A percentile compares a stretch with the other conserved stretches of the same genome.
Conservation (phyloP, 495 filamentous ascomycete species). For the Penicillium maclennaniae region DNA sequence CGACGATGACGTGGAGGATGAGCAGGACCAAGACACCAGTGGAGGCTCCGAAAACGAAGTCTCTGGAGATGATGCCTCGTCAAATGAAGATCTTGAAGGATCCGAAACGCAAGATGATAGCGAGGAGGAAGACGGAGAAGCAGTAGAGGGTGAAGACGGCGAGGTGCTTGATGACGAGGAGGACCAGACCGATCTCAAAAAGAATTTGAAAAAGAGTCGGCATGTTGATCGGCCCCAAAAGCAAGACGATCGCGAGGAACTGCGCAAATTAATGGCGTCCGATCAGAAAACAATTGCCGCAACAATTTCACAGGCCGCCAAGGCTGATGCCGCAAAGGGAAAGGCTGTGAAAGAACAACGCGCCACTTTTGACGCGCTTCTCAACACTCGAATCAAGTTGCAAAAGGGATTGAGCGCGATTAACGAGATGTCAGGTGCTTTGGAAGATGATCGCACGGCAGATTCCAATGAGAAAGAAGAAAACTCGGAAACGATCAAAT, state of each 20-base stretch:
- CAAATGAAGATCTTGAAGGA: neutral
- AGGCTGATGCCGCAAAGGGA: conserved; percentile 80
- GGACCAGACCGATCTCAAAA: neutral
- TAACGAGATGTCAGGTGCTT: conserved; percentile 62
- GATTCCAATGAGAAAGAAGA: conserved; percentile 34
- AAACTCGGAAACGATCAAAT: conserved; percentile 52
- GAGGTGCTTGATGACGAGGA: neutral
- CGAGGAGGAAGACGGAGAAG: conserved; percentile 3
- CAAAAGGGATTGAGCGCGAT: conserved; percentile 83
- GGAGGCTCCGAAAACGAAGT: too few species aligned
- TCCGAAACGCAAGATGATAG: conserved; percentile 4
- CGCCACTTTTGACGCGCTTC: conserved; percentile 76
- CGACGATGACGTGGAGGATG: conserved; percentile 28
- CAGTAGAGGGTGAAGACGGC: too few species aligned
- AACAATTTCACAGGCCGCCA: conserved; percentile 67
- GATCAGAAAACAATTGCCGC: conserved; percentile 67
- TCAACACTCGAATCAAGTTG: conserved; percentile 83
- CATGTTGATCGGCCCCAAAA: neutral
- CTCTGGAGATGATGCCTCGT: conserved; percentile 1
- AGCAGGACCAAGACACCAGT: too few species aligned
- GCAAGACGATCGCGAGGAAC: conserved; percentile 47
- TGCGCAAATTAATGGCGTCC: conserved; percentile 66
- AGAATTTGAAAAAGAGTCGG: neutral
- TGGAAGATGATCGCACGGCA: conserved; percentile 33
- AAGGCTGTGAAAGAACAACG: conserved; percentile 78